Base-by-base conservation (phyloP, 768 basidiomycete genomes). In the Pisolithus sp. region DNA sequence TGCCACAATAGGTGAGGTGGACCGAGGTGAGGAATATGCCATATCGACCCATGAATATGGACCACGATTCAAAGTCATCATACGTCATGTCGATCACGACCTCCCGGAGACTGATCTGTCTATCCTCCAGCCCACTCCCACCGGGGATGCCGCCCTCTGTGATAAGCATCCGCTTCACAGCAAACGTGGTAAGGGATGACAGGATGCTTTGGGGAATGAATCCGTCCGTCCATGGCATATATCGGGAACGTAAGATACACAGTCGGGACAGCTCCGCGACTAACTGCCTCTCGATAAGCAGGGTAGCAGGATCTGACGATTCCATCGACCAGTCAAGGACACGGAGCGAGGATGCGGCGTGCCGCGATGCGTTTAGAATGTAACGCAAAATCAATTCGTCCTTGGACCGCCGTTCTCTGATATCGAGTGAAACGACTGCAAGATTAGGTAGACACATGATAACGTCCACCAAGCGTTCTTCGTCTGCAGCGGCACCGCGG, bases 401-500 rank as follows among this genome's bases (percentile, higher is more conserved):
- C 6, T 4, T 17, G 47, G 49, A 20, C n/a, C 4, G 42, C 4
- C 42, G 15, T 10, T 5, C 4, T 44, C 38, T n/a, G 48, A 37
- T 18, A 44, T 21, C 21, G 46, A 21, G n/a, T 59, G 58, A 62
- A 38, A 59, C 48, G 28, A 68, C 54, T 21, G 50, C 37, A 2
- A 67, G 60, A 42, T 52, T 30, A 2, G 53, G 53, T 52, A 68
- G 52, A 46, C 24, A 49, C 20, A 28, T 17, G 45, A 66, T 58
- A 24, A 59, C 36, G 8, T 55, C 17, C 0, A 56, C 42, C 0
- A 67, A 55, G 13, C 38, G 40, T 2, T 54, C 43, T 1, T 58
- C 59, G 9, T 34, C 41, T 5, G 38, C 12, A 4, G 49, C 39
- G 3, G 44, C 44, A 26, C 63, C 59, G 26, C 57, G 57, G 7